These are phyloP conservation scores for Gossypium ekmanianum DNA, from an alignment of 345 rosid species.

Conservation along the genomic window DNA sequence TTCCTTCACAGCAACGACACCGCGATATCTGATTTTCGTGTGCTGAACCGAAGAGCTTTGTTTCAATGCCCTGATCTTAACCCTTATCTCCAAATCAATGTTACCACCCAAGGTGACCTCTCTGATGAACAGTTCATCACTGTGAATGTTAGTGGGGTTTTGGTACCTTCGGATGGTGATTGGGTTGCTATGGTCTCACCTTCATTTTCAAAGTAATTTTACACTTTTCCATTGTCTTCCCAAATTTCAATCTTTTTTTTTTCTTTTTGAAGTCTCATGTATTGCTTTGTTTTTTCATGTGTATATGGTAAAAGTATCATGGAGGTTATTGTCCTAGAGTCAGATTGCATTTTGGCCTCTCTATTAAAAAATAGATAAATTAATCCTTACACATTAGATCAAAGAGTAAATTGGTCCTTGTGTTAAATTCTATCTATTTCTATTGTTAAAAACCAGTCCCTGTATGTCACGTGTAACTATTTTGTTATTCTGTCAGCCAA, in stretches of 20 bases:
- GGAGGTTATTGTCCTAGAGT: too few species aligned
- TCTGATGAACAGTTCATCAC: conserved; percentile 37
- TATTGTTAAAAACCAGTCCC: too few species aligned
- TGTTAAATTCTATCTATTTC: too few species aligned
- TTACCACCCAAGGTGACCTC: conserved; percentile 10
- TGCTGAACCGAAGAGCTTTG: conserved; percentile 44
- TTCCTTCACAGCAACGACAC: conserved; percentile 39
- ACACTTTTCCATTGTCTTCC: background rate
- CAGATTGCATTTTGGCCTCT: too few species aligned
- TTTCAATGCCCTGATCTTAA: conserved; percentile 25
- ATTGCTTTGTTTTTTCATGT: background rate
- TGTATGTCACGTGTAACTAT: too few species aligned
- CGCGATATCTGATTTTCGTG: conserved; percentile 44
- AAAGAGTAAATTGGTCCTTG: too few species aligned
- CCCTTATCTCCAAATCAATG: conserved; percentile 31
- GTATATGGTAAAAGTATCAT: background rate
- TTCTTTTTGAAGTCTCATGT: too few species aligned
- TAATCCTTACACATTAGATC: too few species aligned
- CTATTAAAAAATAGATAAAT: too few species aligned
- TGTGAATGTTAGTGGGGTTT: conserved; percentile 47
- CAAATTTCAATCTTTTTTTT: background rate
- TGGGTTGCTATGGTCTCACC: conserved; percentile 82
- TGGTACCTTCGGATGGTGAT: conserved; percentile 29
- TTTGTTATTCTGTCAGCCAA: too few species aligned
- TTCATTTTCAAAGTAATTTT: conserved; percentile 36